A percentile compares a stretch with the other conserved stretches of the same genome.
Conservation (phyloP, 2,329 filamentous ascomycete genomes). For the Phyllosticta ampelicida region DNA sequence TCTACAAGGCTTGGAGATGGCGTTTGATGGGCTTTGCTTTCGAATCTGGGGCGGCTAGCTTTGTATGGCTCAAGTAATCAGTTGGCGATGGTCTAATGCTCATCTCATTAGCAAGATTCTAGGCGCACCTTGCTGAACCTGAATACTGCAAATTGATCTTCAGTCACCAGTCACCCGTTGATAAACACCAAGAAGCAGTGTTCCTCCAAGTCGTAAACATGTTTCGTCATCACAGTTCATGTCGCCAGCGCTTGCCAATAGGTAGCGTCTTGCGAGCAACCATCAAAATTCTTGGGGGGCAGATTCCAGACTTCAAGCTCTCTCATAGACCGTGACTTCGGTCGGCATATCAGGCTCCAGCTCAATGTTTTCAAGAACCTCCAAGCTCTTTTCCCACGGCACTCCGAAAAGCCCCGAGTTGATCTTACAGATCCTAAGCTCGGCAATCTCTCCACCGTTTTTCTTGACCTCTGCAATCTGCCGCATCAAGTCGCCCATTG, state of each 20-base stretch:
- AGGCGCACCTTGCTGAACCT: background rate
- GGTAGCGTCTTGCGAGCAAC: background rate
- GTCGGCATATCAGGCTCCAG: slow-evolving; percentile 8
- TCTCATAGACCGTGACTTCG: slow-evolving; percentile 3
- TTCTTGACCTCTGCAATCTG: slow-evolving; percentile 28
- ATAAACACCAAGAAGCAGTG: background rate
- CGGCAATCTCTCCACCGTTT: slow-evolving; percentile 16
- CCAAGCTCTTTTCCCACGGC: slow-evolving; percentile 40
- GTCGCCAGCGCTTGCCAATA: background rate
- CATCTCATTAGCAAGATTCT: background rate
- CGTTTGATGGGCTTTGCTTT: background rate
- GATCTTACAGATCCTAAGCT: slow-evolving; percentile 43
- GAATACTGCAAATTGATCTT: background rate
- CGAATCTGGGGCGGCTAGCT: background rate
- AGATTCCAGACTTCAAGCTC: background rate
- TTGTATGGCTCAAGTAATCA: background rate
- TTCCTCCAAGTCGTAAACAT: background rate
- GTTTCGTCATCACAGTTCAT: background rate
- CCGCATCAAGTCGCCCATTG: slow-evolving; percentile 38
- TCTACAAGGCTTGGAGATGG: background rate
- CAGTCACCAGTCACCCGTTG: background rate
- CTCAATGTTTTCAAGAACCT: slow-evolving; percentile 31
- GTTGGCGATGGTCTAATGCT: background rate
- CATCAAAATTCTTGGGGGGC: background rate
- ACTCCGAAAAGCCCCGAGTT: slow-evolving; percentile 49